Conservation (phyloP, 306 rosid genomes). For the Trifolium fragiferum region DNA sequence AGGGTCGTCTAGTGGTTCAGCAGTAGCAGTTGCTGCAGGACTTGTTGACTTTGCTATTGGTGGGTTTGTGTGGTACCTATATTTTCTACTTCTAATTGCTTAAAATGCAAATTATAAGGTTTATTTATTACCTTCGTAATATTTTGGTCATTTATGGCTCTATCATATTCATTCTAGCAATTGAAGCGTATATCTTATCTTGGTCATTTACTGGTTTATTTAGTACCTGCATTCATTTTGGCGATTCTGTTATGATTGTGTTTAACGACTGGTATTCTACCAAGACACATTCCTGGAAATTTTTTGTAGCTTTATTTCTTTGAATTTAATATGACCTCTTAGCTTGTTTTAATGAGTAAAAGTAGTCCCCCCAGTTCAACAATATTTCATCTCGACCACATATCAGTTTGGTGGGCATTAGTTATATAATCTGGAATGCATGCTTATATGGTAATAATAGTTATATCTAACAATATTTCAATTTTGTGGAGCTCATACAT, state of each 20-base stretch:
- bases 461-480: conserved; percentile 11
- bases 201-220: neutral
- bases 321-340: neutral
- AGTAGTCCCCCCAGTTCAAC: neutral
- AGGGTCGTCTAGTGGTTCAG: conserved; percentile 81
- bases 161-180: neutral
- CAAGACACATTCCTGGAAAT: neutral
- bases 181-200: neutral
- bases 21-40: conserved; percentile 79
- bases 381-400: neutral
- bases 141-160: conserved; percentile 4
- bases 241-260: neutral
- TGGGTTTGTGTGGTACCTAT: conserved; percentile 39
- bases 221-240: neutral
- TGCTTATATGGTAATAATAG: neutral
- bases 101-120: conserved; percentile 9
- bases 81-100: conserved; percentile 16
- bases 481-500: neutral
- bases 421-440: neutral
- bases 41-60: conserved; percentile 84
- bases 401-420: neutral
- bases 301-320: neutral
- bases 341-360: neutral
- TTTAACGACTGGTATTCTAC: neutral
- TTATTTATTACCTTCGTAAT: neutral